Evolutionary conservation across 352 stramenopile genomes (phyloP).

Genomic region (Albugo laibachii): DNA sequence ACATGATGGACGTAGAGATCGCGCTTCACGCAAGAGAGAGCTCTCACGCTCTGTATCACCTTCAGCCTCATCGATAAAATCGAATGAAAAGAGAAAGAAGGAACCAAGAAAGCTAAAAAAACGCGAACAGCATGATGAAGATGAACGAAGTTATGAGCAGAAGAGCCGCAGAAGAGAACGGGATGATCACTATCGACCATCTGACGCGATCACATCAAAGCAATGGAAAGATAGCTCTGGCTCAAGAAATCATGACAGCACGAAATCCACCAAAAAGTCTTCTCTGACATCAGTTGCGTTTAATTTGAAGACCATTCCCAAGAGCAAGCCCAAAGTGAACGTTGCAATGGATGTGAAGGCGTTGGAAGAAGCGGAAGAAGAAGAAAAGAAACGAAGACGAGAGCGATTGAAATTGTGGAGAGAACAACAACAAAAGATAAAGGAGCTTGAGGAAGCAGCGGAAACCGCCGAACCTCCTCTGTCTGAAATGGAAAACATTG

Average conservation of each 20-base stretch:
- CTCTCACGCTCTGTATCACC: slow-evolving; percentile 5
- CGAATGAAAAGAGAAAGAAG: neutral
- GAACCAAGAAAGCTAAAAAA: neutral
- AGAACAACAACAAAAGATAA: slow-evolving; percentile 38
- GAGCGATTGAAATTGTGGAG: slow-evolving; percentile 34
- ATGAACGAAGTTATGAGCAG: neutral
- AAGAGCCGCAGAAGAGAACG: slow-evolving; percentile 1
- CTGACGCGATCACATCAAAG: too few relatives aligned
- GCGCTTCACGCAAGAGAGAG: neutral
- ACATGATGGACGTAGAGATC: too few relatives aligned
- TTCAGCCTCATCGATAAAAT: slow-evolving; percentile 2
- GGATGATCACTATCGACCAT: slow-evolving; percentile 1
- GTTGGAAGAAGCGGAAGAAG: neutral
- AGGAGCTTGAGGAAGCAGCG: slow-evolving; percentile 9
- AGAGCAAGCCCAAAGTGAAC: too few relatives aligned
- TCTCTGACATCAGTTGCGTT: neutral
- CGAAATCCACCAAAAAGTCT: neutral
- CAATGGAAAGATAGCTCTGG: too few relatives aligned
- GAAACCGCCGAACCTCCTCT: too few relatives aligned
- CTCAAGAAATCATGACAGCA: slow-evolving; percentile 8
- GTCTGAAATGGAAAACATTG: too few relatives aligned
- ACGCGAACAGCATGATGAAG: neutral
- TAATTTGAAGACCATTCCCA: neutral
- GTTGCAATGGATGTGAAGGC: too few relatives aligned
- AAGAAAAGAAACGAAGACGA: slow-evolving; percentile 23